These are phyloP conservation scores for Saussurea involucrata DNA, from an alignment of 129 eudicot genomes.

Conservation along the genomic window DNA sequence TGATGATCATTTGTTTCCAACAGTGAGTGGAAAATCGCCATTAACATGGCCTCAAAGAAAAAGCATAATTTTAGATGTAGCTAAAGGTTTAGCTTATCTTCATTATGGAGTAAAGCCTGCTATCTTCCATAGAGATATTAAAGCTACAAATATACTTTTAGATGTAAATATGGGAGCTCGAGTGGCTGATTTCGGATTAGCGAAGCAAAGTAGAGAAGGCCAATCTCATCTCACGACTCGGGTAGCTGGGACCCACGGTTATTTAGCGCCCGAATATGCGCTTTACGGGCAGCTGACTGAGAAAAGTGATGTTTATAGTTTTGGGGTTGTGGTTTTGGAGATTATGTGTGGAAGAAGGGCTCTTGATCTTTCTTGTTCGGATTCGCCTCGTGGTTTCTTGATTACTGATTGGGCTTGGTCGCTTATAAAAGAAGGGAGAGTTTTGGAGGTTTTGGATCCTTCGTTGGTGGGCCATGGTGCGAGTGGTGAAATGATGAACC, in stretches of 20 bases:
- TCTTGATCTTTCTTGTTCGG: slow-evolving; percentile 54
- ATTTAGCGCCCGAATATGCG: slow-evolving; percentile 84
- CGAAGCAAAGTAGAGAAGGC: slow-evolving; percentile 69
- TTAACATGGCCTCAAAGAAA: slow-evolving; percentile 84
- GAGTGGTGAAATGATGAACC: slow-evolving; percentile 40
- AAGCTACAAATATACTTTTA: slow-evolving; percentile 69
- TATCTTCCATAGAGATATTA: slow-evolving; percentile 74
- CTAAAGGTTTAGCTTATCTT: slow-evolving; percentile 67
- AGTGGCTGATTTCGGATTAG: slow-evolving; percentile 86
- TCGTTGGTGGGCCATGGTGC: slow-evolving; percentile 35
- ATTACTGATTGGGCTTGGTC: slow-evolving; percentile 91
- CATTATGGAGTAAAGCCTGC: slow-evolving; percentile 83
- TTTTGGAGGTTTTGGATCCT: slow-evolving; percentile 44
- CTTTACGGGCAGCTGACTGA: slow-evolving; percentile 78
- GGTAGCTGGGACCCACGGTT: slow-evolving; percentile 86
- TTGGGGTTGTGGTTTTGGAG: slow-evolving; percentile 74
- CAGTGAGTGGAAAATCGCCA: slow-evolving; percentile 22
- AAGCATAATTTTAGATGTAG: slow-evolving; percentile 66
- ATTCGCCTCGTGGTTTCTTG: slow-evolving; percentile 49
- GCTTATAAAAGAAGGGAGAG: slow-evolving; percentile 56
- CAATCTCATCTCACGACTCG: slow-evolving; percentile 90
- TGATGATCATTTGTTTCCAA: slow-evolving; percentile 66
- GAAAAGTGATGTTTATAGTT: slow-evolving; percentile 83
- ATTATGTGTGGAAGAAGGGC: slow-evolving; percentile 87
- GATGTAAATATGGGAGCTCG: slow-evolving; percentile 76